Conservation (phyloP, 768 basidiomycete genomes). For the Auricularia cornea region DNA sequence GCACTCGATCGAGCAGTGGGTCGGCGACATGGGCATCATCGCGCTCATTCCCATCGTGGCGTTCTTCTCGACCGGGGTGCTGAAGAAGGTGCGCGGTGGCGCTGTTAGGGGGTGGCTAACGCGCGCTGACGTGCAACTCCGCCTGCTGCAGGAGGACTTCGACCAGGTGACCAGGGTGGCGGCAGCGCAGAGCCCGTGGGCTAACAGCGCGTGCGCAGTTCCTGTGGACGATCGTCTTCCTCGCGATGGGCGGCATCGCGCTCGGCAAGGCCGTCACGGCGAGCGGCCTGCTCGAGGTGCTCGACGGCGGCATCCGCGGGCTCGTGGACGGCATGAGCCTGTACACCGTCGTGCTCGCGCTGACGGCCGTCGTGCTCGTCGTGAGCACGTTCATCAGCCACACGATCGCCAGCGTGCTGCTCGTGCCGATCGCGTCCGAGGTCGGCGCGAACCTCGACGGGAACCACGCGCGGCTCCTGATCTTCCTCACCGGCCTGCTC, state of each 20-base stretch:
- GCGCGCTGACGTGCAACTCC: not conserved
- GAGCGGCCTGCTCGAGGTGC: slow-evolving; percentile 75
- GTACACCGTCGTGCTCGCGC: slow-evolving; percentile 62
- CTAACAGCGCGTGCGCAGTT: slow-evolving; percentile 39
- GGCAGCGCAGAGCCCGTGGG: too few species aligned
- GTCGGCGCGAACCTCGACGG: slow-evolving; percentile 71
- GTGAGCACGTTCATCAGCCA: slow-evolving; percentile 96
- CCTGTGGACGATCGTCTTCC: slow-evolving; percentile 89
- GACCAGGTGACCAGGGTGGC: slow-evolving; percentile 29
- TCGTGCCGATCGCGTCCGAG: slow-evolving; percentile 93
- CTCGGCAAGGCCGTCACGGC: slow-evolving; percentile 88
- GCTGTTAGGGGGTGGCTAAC: not conserved
- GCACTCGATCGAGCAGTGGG: slow-evolving; percentile 57
- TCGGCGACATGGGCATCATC: slow-evolving; percentile 98
- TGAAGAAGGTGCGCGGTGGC: slow-evolving; percentile 68
- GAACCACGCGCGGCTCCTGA: slow-evolving; percentile 68
- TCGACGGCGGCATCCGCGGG: slow-evolving; percentile 54
- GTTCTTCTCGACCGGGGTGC: slow-evolving; percentile 88
- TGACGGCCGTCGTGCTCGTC: slow-evolving; percentile 65
- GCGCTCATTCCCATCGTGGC: slow-evolving; percentile 87
- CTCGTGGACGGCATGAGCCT: slow-evolving; percentile 54
- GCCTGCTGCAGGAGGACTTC: slow-evolving; percentile 70
- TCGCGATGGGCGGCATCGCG: slow-evolving; percentile 97
- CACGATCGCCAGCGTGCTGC: slow-evolving; percentile 90
- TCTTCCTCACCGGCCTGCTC: slow-evolving; percentile 87